phyloP scores from a whole-genome alignment of 2,329 filamentous ascomycete genomes.

The Thyridium curvatum region DNA sequence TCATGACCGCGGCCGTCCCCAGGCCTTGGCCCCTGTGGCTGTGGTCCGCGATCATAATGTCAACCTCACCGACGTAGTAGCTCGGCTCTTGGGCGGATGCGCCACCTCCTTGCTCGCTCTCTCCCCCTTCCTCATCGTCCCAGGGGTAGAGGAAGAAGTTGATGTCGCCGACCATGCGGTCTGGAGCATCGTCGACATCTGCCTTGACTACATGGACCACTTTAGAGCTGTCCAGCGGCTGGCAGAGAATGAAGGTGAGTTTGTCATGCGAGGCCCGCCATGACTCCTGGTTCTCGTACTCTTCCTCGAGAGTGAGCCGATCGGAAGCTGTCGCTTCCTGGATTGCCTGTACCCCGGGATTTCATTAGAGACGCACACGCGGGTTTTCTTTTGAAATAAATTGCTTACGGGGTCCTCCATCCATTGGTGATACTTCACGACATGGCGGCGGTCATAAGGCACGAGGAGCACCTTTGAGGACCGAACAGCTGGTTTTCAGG shows the following conservation, averaged over 20 bases:
- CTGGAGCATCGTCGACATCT: conserved; percentile 44
- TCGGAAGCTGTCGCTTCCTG: conserved; percentile 85
- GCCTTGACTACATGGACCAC: conserved; percentile 15
- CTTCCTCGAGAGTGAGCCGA: conserved; percentile 69
- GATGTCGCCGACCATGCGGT: conserved; percentile 65
- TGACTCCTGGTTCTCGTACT: conserved; percentile 84
- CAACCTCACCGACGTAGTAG: conserved; percentile 63
- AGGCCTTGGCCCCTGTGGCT: conserved; percentile 54
- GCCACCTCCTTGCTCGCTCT: conserved; percentile 23
- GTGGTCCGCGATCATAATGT: conserved; percentile 74
- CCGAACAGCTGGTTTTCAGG: not conserved
- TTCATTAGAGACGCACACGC: conserved; percentile 1
- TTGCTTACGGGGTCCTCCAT: conserved; percentile 69
- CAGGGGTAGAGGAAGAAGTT: conserved; percentile 70
- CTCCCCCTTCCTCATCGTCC: conserved; percentile 37
- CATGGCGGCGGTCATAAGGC: conserved; percentile 77
- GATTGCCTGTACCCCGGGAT: conserved; percentile 50
- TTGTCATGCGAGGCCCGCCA: conserved; percentile 83
- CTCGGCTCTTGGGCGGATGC: conserved; percentile 10
- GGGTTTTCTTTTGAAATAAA: conserved; percentile 1
- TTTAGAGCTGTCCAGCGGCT: conserved; percentile 26
- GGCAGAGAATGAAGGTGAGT: conserved; percentile 83
- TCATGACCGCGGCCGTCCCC: conserved; percentile 57
- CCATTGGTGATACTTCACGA: conserved; percentile 79
- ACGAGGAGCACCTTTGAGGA: conserved; percentile 57